A percentile compares a stretch with the other conserved stretches of the same genome.
Conservation (phyloP, 1,139 yeast genomes). For the Saccharomycopsis crataegensis region DNA sequence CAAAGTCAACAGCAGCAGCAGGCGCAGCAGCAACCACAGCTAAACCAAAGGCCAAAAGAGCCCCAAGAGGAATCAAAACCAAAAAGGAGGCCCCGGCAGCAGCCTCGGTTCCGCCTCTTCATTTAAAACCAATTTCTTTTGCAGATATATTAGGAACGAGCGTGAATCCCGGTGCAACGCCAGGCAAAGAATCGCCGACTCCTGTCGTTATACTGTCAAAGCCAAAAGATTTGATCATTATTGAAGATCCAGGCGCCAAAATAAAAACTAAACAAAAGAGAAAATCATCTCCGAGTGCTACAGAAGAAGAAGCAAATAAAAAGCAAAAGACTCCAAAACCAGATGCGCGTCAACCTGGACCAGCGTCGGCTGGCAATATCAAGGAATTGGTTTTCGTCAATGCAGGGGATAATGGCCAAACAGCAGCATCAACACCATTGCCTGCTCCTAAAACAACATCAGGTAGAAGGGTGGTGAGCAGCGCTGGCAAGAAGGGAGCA, state of each 20-base stretch:
- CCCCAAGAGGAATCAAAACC: neutral
- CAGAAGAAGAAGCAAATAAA: slow-evolving; percentile 2
- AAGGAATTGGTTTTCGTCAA: neutral
- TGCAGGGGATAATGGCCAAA: neutral
- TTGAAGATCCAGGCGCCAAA: neutral
- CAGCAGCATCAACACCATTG: neutral
- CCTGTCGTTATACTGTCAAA: neutral
- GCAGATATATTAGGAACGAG: slow-evolving; percentile 8
- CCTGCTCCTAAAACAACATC: neutral
- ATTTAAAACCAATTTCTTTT: slow-evolving; percentile 16
- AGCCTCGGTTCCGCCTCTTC: neutral
- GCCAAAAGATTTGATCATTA: neutral
- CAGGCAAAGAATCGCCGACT: neutral
- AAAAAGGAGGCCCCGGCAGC: neutral
- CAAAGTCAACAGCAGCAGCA: neutral
- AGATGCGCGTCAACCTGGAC: neutral
- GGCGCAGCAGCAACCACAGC: neutral
- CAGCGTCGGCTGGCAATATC: neutral
- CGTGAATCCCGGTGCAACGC: neutral
- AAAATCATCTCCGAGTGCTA: neutral
- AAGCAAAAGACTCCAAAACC: slow-evolving; percentile 9
- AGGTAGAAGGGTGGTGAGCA: neutral
- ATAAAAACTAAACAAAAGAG: slow-evolving; percentile 2
- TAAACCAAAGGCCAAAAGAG: neutral
- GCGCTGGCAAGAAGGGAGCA: neutral